These are phyloP conservation scores for Chalciporus chontae DNA, from an alignment of 768 basidiomycete genomes.

Conservation along the genomic window DNA sequence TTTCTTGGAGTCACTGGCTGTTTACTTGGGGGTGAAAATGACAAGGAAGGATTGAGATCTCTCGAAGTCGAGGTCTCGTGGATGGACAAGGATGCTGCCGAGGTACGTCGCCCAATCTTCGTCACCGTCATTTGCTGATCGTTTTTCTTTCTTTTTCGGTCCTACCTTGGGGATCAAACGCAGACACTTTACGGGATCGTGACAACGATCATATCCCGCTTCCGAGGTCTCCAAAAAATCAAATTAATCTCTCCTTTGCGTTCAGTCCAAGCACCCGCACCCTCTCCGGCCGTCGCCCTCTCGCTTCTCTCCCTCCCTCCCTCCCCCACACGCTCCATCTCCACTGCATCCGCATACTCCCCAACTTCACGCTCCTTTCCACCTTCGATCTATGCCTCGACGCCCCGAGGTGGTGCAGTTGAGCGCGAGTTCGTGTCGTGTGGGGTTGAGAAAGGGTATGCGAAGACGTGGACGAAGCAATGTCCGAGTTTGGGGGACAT, in stretches of 20 bases:
- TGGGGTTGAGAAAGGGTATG: slow-evolving; percentile 23
- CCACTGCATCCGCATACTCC: not conserved
- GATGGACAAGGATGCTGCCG: slow-evolving; percentile 27
- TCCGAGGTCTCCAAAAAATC: slow-evolving; percentile 25
- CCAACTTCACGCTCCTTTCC: too few species aligned
- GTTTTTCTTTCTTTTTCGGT: not conserved
- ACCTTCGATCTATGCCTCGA: not conserved
- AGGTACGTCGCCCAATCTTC: slow-evolving; percentile 11
- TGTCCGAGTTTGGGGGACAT: slow-evolving; percentile 27
- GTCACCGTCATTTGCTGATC: not conserved
- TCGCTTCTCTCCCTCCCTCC: slow-evolving; percentile 5
- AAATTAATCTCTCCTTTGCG: slow-evolving; percentile 32
- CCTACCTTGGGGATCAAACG: not conserved
- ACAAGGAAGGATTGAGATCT: slow-evolving; percentile 10
- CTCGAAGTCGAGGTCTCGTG: slow-evolving; percentile 29
- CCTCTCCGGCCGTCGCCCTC: not conserved
- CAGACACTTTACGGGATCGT: slow-evolving; percentile 29
- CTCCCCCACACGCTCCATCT: slow-evolving; percentile 3
- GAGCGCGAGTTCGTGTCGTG: slow-evolving; percentile 29
- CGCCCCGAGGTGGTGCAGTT: not conserved
- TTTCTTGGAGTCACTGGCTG: slow-evolving; percentile 26
- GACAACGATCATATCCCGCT: slow-evolving; percentile 31
- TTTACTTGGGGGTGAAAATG: slow-evolving; percentile 15
- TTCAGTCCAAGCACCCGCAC: slow-evolving; percentile 20
- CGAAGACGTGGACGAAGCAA: slow-evolving; percentile 26